Percentiles rank a stretch among this genome's conserved stretches.
These are phyloP conservation scores for Elsinoe fawcettii DNA, from an alignment of 2,329 filamentous ascomycete species.

Conservation along the genomic window DNA sequence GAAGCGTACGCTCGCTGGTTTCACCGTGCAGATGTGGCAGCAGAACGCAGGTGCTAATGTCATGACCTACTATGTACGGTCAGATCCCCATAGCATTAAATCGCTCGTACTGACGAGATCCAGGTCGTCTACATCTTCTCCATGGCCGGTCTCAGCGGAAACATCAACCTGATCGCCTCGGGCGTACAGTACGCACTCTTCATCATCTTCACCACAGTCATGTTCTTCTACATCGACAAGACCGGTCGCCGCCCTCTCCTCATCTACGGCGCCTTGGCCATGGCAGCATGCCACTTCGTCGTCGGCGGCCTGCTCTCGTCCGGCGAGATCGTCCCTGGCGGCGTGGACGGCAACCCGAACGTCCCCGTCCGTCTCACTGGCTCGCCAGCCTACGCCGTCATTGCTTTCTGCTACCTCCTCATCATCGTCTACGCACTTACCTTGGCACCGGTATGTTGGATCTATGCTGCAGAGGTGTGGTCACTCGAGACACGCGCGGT, in stretches of 20 bases:
- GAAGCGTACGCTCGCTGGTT: slow-evolving; percentile 49
- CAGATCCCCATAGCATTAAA: neutral
- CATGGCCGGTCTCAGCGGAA: slow-evolving; percentile 50
- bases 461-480: slow-evolving; percentile 59
- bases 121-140: slow-evolving; percentile 55
- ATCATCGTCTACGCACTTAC: slow-evolving; percentile 58
- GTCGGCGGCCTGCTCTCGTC: slow-evolving; percentile 40
- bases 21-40: slow-evolving; percentile 52
- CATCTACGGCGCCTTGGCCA: slow-evolving; percentile 36
- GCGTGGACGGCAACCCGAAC: slow-evolving; percentile 43
- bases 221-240: slow-evolving; percentile 37
- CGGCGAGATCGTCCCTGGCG: slow-evolving; percentile 36
- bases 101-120: slow-evolving; percentile 26
- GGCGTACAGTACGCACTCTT: slow-evolving; percentile 38
- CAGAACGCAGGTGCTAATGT: slow-evolving; percentile 35
- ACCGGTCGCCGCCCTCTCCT: slow-evolving; percentile 35
- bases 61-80: slow-evolving; percentile 21
- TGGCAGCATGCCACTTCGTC: slow-evolving; percentile 41
- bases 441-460: slow-evolving; percentile 56
- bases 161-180: slow-evolving; percentile 39
- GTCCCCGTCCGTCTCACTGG: slow-evolving; percentile 48
- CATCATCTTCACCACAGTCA: slow-evolving; percentile 35
- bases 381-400: slow-evolving; percentile 52
- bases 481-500: slow-evolving; percentile 52
- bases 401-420: slow-evolving; percentile 58